Conservation (phyloP, 2,329 filamentous ascomycete genomes). For the Xylariomycetidae sp. region DNA sequence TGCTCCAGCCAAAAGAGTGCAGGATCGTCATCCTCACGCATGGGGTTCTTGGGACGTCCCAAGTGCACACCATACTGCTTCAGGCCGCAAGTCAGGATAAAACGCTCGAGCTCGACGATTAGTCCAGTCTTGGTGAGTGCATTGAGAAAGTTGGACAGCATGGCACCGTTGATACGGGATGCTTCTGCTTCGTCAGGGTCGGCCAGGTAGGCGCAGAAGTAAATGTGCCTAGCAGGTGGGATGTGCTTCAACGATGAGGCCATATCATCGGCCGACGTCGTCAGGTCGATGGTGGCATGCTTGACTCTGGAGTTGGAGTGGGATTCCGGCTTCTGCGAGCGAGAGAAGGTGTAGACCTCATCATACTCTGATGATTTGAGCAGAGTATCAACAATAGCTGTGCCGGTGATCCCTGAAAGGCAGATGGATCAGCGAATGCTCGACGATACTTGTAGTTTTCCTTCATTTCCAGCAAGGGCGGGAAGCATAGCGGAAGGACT, state of each 20-base stretch:
- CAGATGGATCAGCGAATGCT: no score
- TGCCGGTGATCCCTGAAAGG: conserved; percentile 17
- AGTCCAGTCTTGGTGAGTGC: conserved; percentile 38
- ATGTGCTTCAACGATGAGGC: conserved; percentile 11
- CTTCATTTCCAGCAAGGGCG: no score
- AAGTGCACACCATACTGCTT: conserved; percentile 51
- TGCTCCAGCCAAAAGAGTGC: conserved; percentile 30
- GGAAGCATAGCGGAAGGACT: no score
- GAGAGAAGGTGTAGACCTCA: conserved; percentile 13
- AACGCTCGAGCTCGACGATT: conserved; percentile 35
- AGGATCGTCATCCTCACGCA: conserved; percentile 37
- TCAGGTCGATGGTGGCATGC: conserved; percentile 14
- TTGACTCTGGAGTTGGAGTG: conserved; percentile 13
- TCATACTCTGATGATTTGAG: conserved; percentile 10
- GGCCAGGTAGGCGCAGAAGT: conserved; percentile 15
- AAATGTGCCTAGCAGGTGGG: conserved; percentile 14
- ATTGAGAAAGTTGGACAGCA: conserved; percentile 42
- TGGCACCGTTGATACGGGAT: conserved; percentile 27
- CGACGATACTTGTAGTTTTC: no score
- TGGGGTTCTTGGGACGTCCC: conserved; percentile 39
- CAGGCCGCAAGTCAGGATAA: conserved; percentile 41
- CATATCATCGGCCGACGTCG: conserved; percentile 10
- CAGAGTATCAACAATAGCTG: conserved; percentile 11
- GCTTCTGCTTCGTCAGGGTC: conserved; percentile 13
- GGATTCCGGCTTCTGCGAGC: conserved; percentile 7